Percentiles rank a stretch among this genome's conserved stretches.
Evolutionary conservation across 1,284 basidiomycete species (phyloP).

Genomic region (Calocybe gambosa): DNA sequence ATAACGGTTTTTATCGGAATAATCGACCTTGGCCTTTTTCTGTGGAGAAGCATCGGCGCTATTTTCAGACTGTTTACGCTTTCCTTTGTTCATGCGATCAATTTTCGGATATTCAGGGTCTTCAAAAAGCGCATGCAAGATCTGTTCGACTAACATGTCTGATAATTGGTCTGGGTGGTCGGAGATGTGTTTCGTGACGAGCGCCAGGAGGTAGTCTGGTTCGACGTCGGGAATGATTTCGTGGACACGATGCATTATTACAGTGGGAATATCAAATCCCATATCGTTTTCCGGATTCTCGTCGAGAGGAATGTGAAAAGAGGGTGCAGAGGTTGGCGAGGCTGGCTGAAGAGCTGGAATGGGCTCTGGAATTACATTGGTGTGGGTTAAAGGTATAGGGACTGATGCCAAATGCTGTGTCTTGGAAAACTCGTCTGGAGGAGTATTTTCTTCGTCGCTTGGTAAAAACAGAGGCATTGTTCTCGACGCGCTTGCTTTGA

Average conservation of each 20-base stretch:
- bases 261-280: slow-evolving; percentile 8
- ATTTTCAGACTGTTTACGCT: slow-evolving; percentile 23
- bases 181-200: slow-evolving; percentile 37
- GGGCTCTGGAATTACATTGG: background rate
- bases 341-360: background rate
- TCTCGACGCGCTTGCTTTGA: slow-evolving; percentile 8
- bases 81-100: slow-evolving; percentile 50
- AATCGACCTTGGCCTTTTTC: slow-evolving; percentile 43
- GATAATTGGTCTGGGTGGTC: slow-evolving; percentile 18
- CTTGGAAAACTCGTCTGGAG: background rate
- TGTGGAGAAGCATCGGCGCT: slow-evolving; percentile 15
- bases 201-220: slow-evolving; percentile 40
- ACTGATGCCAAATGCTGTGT: background rate
- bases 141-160: slow-evolving; percentile 41
- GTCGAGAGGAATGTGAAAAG: background rate
- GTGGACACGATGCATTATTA: slow-evolving; percentile 41
- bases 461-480: slow-evolving; percentile 20
- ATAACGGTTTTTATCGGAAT: slow-evolving; percentile 37
- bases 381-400: background rate
- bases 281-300: slow-evolving; percentile 1
- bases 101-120: slow-evolving; percentile 54
- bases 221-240: slow-evolving; percentile 66
- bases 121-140: slow-evolving; percentile 58
- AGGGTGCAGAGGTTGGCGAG: background rate
- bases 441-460: slow-evolving; percentile 25